Conservation (phyloP, 192 early-diverging fungal genomes). For the Coemansia sp. region DNA sequence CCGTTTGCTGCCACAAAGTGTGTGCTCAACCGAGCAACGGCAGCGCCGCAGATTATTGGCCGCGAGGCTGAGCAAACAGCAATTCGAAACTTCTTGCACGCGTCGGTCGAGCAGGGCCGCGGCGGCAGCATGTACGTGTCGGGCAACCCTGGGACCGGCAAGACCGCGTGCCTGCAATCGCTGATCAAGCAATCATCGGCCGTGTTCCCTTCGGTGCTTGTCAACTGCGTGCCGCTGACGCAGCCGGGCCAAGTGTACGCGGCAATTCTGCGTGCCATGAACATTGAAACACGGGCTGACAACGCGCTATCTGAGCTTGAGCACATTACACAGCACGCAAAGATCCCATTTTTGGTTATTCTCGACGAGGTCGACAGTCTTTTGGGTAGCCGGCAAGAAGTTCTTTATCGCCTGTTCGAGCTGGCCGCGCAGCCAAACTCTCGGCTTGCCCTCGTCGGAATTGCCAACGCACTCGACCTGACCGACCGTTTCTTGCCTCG, state of each 20-base stretch:
- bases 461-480: slow-evolving; percentile 92
- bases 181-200: slow-evolving; percentile 56
- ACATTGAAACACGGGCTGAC: slow-evolving; percentile 24
- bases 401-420: slow-evolving; percentile 88
- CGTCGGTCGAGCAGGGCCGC: slow-evolving; percentile 32
- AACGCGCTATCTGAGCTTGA: slow-evolving; percentile 58
- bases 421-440: slow-evolving; percentile 58
- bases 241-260: slow-evolving; percentile 69
- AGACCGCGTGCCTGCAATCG: slow-evolving; percentile 76
- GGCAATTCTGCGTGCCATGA: slow-evolving; percentile 62
- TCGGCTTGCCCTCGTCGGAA: slow-evolving; percentile 79
- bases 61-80: slow-evolving; percentile 39
- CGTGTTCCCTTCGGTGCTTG: slow-evolving; percentile 50
- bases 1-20: slow-evolving; percentile 38
- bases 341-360: slow-evolving; percentile 59
- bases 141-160: slow-evolving; percentile 92
- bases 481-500: slow-evolving; percentile 87
- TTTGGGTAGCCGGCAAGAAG: slow-evolving; percentile 73
- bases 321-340: slow-evolving; percentile 44
- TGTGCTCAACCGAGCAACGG: slow-evolving; percentile 43
- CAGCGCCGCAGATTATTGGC: slow-evolving; percentile 50
- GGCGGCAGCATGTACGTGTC: slow-evolving; percentile 80
- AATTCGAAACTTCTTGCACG: slow-evolving; percentile 35
- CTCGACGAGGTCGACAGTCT: slow-evolving; percentile 95
- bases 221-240: slow-evolving; percentile 88